These are phyloP conservation scores for Colletotrichum sp. DNA, from an alignment of 2,329 filamentous ascomycete species.

Conservation along the genomic window DNA sequence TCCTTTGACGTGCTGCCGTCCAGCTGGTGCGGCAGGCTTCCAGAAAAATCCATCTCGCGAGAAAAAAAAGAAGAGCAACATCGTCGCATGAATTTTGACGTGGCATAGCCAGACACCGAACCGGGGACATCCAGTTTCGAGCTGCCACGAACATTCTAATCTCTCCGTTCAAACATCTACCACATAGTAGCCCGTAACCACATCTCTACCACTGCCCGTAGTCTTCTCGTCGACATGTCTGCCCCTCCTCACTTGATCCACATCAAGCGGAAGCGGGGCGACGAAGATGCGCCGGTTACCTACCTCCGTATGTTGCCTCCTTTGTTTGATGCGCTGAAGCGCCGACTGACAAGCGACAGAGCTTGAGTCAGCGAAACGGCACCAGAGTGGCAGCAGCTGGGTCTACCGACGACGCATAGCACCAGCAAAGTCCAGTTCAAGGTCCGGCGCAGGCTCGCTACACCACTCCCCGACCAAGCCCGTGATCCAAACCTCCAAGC, in stretches of 20 bases:
- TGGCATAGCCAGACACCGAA: neutral
- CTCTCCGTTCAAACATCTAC: neutral
- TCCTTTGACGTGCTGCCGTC: neutral
- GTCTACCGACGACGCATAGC: constrained; percentile 60
- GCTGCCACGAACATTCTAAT: neutral
- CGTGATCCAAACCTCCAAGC: constrained; percentile 53
- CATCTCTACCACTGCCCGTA: neutral
- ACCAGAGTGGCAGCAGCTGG: constrained; percentile 54
- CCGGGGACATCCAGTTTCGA: neutral
- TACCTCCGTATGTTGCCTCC: constrained; percentile 52
- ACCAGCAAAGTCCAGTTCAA: constrained; percentile 28
- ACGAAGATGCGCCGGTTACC: constrained; percentile 56
- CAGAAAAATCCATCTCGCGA: constrained; percentile 8
- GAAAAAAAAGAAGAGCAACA: neutral
- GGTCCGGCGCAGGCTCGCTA: constrained; percentile 19
- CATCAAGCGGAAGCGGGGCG: constrained; percentile 65
- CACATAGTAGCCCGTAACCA: neutral
- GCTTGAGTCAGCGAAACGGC: constrained; percentile 60
- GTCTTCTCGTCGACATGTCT: constrained; percentile 46
- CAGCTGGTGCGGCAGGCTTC: neutral
- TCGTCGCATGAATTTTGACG: constrained; percentile 1
- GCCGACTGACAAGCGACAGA: constrained; percentile 36
- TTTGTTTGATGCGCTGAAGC: neutral
- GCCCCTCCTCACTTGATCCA: constrained; percentile 63
- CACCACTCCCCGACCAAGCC: constrained; percentile 35